Percentiles rank a stretch among this genome's conserved stretches.
Evolutionary conservation across 140 eudicot genomes (phyloP).

Genomic region (Stevia rebaudiana): DNA sequence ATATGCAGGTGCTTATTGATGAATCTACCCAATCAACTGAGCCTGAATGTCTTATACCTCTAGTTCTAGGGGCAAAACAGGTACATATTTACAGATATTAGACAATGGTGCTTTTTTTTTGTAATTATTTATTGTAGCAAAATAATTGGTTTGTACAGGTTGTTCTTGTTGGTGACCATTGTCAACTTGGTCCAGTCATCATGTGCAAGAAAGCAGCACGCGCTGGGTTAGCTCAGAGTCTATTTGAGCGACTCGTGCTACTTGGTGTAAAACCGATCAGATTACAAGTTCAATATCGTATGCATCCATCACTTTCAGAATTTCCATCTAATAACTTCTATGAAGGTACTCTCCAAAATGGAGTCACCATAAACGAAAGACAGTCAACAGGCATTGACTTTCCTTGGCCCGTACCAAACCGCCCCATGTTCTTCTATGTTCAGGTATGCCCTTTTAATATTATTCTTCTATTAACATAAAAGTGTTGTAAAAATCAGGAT

Average conservation of each 20-base stretch:
- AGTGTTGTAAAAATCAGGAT: too few relatives aligned
- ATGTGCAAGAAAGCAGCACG: slow-evolving; percentile 99
- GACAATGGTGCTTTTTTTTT: neutral
- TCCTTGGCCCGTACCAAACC: slow-evolving; percentile 99
- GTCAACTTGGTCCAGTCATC: slow-evolving; percentile 99
- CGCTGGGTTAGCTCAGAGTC: slow-evolving; percentile 93
- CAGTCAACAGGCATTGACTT: slow-evolving; percentile 96
- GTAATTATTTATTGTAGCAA: slow-evolving; percentile 5
- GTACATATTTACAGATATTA: slow-evolving; percentile 23
- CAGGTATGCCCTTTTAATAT: slow-evolving; percentile 45
- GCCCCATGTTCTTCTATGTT: slow-evolving; percentile 96
- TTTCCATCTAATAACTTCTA: slow-evolving; percentile 95
- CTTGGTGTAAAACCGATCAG: slow-evolving; percentile 96
- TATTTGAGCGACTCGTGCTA: slow-evolving; percentile 89
- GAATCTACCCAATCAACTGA: slow-evolving; percentile 98
- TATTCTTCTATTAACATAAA: neutral
- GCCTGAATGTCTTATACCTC: slow-evolving; percentile 97
- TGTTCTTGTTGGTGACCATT: slow-evolving; percentile 97
- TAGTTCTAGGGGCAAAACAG: slow-evolving; percentile 98
- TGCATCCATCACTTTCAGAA: slow-evolving; percentile 97
- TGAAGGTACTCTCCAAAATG: slow-evolving; percentile 98
- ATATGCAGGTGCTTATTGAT: slow-evolving; percentile 83
- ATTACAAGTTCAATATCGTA: slow-evolving; percentile 97
- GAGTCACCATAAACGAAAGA: slow-evolving; percentile 92
- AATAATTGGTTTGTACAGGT: slow-evolving; percentile 33